Percentiles rank a stretch among this genome's conserved stretches.
Evolutionary conservation across 495 filamentous ascomycete species (phyloP).

Genomic region (Emericellopsis terricola): DNA sequence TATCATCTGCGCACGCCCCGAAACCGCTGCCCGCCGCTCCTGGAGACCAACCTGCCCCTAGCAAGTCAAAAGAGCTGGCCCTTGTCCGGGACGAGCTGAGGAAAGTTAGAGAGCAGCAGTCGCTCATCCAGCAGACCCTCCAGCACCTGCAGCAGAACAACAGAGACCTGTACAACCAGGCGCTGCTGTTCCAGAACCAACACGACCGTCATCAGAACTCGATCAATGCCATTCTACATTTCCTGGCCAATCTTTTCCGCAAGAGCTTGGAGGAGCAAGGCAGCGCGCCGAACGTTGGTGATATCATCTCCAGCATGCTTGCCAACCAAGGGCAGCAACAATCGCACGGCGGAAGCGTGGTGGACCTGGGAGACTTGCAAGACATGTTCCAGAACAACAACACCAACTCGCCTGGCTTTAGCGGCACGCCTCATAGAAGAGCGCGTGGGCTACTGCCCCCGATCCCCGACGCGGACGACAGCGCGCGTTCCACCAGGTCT

Average conservation of each 20-base stretch:
- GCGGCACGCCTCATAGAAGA: conserved; percentile 4
- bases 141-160: conserved; percentile 66
- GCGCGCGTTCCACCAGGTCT: conserved; percentile 7
- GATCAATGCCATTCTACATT: conserved; percentile 94
- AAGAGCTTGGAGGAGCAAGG: conserved; percentile 39
- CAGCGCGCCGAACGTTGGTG: conserved; percentile 44
- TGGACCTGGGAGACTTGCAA: conserved; percentile 61
- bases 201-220: conserved; percentile 94
- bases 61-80: conserved; percentile 64
- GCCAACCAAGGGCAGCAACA: conserved; percentile 35
- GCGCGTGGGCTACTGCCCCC: conserved; percentile 27
- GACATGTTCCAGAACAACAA: conserved; percentile 35
- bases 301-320: conserved; percentile 53
- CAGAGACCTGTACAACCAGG: conserved; percentile 75
- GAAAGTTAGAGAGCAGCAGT: conserved; percentile 67
- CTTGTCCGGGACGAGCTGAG: conserved; percentile 64
- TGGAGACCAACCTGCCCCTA: conserved; percentile 20
- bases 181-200: conserved; percentile 71
- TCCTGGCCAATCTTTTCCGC: conserved; percentile 91
- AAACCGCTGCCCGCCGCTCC: conserved; percentile 9
- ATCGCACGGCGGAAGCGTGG: conserved; percentile 38
- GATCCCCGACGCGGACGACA: conserved; percentile 15
- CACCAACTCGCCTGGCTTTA: conserved; percentile 7
- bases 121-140: conserved; percentile 64
- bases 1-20: conserved; percentile 1